These are phyloP conservation scores for Aspergillus pseudoviridinutans DNA, from an alignment of 2,329 filamentous ascomycete species.

Conservation along the genomic window DNA sequence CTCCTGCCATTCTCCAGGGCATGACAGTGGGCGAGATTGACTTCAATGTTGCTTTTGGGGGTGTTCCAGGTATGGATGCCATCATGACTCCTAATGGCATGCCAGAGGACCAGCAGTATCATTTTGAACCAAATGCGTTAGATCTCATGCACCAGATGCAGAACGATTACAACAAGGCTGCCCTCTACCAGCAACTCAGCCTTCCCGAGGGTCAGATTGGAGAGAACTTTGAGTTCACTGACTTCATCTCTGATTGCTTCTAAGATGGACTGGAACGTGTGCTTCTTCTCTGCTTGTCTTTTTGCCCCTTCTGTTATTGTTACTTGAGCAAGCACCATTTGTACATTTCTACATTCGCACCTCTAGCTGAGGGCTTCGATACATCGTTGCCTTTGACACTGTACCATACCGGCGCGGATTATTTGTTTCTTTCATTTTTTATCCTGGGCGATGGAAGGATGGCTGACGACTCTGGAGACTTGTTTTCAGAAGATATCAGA, in stretches of 20 bases:
- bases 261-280: not conserved
- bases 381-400: not conserved
- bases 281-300: not conserved
- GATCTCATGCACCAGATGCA: slow-evolving; percentile 17
- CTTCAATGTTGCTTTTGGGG: not conserved
- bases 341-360: not conserved
- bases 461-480: not conserved
- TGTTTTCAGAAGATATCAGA: not conserved
- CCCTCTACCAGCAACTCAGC: slow-evolving; percentile 6
- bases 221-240: slow-evolving; percentile 17
- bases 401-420: not conserved
- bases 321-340: not conserved
- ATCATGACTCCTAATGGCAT: not conserved
- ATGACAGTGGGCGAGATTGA: slow-evolving; percentile 1
- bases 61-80: not conserved
- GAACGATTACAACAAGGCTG: slow-evolving; percentile 6
- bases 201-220: slow-evolving; percentile 5
- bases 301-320: not conserved
- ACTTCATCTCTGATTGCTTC: slow-evolving; percentile 16
- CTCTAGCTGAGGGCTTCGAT: not conserved
- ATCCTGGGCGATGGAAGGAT: not conserved
- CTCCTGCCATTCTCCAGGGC: slow-evolving; percentile 4
- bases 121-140: slow-evolving; percentile 14
- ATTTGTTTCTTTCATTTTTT: not conserved
- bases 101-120: slow-evolving; percentile 4